Evolutionary conservation across 805 yeast species (phyloP).

Genomic region (Maudiozyma turicensis): DNA sequence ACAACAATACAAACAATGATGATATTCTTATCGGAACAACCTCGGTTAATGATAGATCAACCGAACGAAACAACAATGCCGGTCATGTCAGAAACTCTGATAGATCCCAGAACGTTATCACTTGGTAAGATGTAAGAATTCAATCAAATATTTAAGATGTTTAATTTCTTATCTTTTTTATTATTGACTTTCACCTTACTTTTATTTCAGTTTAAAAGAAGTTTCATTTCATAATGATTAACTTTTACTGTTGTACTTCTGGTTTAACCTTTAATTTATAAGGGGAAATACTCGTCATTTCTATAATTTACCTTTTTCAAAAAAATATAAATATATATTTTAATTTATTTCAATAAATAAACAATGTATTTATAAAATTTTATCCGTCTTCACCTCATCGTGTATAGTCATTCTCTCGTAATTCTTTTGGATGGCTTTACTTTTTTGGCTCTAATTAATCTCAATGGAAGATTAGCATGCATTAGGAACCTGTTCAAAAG

Average conservation of each 20-base stretch:
- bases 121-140: background rate
- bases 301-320: too few species aligned
- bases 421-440: background rate
- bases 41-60: background rate
- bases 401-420: background rate
- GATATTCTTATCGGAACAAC: background rate
- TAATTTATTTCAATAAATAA: too few species aligned
- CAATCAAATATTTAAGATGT: background rate
- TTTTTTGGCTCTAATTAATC: background rate
- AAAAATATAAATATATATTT: too few species aligned
- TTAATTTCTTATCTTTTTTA: too few species aligned
- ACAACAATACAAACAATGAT: background rate
- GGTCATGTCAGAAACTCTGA: background rate
- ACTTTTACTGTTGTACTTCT: too few species aligned
- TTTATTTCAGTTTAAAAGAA: too few species aligned
- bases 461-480: conserved; percentile 3
- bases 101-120: background rate
- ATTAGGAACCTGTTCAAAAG: conserved; percentile 1
- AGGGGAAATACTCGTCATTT: too few species aligned
- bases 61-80: background rate
- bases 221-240: too few species aligned
- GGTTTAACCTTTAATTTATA: too few species aligned
- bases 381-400: too few species aligned
- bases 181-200: background rate
- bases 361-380: too few species aligned